Evolutionary conservation across 306 rosid species (phyloP), one percentile per base, ranked within the genome.

Genomic region (Begonia masoniana): DNA sequence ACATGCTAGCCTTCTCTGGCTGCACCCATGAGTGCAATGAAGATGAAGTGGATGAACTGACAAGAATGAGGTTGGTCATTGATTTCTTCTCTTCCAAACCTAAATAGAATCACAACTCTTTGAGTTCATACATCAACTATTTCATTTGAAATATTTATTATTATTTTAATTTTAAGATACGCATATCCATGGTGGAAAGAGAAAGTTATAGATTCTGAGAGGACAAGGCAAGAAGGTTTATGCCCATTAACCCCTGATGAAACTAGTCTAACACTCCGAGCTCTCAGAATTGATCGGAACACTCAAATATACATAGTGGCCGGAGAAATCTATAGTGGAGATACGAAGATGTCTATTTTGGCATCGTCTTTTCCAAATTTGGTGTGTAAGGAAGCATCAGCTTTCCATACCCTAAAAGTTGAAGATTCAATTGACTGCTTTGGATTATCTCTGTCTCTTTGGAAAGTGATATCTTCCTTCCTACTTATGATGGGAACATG

Each of bases 401-500:
- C 19, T 17, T 17, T 17, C 19, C 19, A 17, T 17, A 17, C 19
- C 19, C 19, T 17, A 0, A 17, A 17, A 17, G 19, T 17, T 17
- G 19, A 57, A 55, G 58, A 43, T 62, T 64, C 23, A 47, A 13
- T 43, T 60, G 43, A 51, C 99, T 41, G 94, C 94, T 39, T 52
- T 91, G 78, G 96, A 91, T 77, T 91, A 86, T 64, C 79, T 83
- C n/a, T 9, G 88, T 83, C 57, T 83, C 99, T 23, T 68, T 91
- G 10, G 96, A 86, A 69, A 86, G 96, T 53, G 99, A 86, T 54
- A 83, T 83, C 14, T 91, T 86, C 45, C 60, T 91, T 67, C 99
- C 99, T 43, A 91, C 99, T 15, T 86, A 83, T 41, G 96, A 83
- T 47, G 96, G 99, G 49, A 91, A 91, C 84, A 91, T 91, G 99